These are phyloP conservation scores for Malania oleifera DNA, from an alignment of 164 flowering plant genomes.

Conservation along the genomic window DNA sequence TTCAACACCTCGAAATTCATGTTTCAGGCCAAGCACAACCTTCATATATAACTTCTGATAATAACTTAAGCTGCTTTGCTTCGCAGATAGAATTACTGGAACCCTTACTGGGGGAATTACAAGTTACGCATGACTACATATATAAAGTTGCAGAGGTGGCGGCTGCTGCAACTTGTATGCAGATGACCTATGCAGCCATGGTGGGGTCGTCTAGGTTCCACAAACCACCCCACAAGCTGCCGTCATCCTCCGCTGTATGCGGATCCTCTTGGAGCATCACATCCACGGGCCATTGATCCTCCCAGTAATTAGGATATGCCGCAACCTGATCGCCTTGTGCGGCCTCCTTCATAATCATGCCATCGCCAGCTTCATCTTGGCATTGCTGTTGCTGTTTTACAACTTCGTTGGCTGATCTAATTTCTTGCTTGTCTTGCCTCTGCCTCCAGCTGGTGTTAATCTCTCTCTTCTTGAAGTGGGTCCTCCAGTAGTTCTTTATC, in stretches of 20 bases:
- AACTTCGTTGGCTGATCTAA: background rate
- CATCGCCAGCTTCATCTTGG: background rate
- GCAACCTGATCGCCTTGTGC: background rate
- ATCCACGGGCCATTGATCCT: conserved; percentile 9
- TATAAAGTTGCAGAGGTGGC: too few species aligned
- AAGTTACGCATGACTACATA: too few species aligned
- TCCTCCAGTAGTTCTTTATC: conserved; percentile 63
- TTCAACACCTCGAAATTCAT: too few species aligned
- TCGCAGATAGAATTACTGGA: too few species aligned
- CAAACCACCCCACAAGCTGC: conserved; percentile 19
- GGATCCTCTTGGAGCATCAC: conserved; percentile 12
- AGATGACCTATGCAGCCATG: too few species aligned
- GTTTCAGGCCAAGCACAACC: too few species aligned
- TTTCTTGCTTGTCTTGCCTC: conserved; percentile 16
- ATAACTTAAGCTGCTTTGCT: too few species aligned
- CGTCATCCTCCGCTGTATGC: conserved; percentile 7
- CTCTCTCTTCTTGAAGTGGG: conserved; percentile 50
- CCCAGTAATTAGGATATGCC: conserved; percentile 4
- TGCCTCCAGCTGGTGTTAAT: conserved; percentile 4
- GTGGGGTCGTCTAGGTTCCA: conserved; percentile 11
- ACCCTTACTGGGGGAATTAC: too few species aligned
- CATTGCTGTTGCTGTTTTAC: conserved; percentile 7
- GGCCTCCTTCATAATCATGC: background rate
- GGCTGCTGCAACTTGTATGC: too few species aligned
- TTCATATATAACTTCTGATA: too few species aligned